phyloP scores from a whole-genome alignment of 2,329 filamentous ascomycete species.

The Juglanconis sp. region DNA sequence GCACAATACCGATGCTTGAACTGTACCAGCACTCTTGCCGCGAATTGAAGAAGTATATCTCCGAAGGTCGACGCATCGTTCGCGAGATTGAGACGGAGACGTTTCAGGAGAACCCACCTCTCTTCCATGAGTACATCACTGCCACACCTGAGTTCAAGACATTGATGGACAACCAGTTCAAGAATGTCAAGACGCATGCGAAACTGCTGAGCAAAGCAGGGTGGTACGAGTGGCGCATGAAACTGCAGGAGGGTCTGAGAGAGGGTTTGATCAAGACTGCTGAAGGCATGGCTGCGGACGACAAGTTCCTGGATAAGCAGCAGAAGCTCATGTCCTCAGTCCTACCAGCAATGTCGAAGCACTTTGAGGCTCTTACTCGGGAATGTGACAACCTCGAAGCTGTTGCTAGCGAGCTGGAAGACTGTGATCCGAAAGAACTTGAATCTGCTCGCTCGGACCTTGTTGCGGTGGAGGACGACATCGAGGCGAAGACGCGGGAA shows the following conservation, averaged over 20 bases:
- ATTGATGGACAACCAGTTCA: conserved; percentile 94
- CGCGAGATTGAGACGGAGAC: conserved; percentile 88
- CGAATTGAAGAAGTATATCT: conserved; percentile 95
- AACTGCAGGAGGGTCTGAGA: conserved; percentile 76
- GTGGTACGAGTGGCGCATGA: conserved; percentile 98
- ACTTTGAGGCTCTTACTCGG: conserved; percentile 57
- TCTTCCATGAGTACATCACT: conserved; percentile 88
- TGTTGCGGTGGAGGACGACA: conserved; percentile 59
- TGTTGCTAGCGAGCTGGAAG: conserved; percentile 70
- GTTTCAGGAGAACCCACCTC: conserved; percentile 80
- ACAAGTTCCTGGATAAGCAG: conserved; percentile 62
- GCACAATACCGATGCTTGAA: conserved; percentile 88
- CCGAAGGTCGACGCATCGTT: conserved; percentile 84
- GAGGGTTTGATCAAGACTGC: conserved; percentile 74
- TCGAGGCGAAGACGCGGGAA: conserved; percentile 65
- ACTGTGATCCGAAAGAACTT: conserved; percentile 78
- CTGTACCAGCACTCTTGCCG: conserved; percentile 94
- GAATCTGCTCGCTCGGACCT: conserved; percentile 69
- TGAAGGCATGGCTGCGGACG: conserved; percentile 74
- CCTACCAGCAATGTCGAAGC: conserved; percentile 62
- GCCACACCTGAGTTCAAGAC: conserved; percentile 78
- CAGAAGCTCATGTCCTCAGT: conserved; percentile 64
- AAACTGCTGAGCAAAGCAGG: conserved; percentile 88
- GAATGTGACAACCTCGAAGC: conserved; percentile 68
- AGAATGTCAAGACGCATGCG: conserved; percentile 92